Base-by-base conservation (phyloP, 305 asterid species). In the Solanum hybrid region DNA sequence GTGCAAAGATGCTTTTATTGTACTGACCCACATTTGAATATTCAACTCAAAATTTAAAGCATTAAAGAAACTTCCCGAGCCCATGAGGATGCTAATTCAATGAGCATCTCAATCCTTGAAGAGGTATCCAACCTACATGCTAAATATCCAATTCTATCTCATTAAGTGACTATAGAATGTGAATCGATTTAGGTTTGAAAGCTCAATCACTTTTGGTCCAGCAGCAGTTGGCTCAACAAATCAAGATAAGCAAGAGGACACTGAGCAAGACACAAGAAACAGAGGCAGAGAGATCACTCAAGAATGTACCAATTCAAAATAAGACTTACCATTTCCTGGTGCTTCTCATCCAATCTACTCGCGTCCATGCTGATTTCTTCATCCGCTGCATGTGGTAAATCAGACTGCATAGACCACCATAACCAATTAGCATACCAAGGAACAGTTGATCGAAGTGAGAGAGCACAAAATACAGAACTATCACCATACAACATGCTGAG, bases 301-400 rank as follows among this genome's bases (percentile, higher is more conserved):
- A 84, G 39, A 84, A 45, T 45, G 39, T 45, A 51, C 75, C 17
- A 10, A 84, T 29, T 84, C 88, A 57, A 68, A 29, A 31, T 45
- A 45, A 84, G 75, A 29, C 83, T 89, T 94, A 97, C 99, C 98
- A 93, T 94, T 93, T 96, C 96, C 90, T 92, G 95, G 93, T 95
- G 92, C 93, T 94, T 94, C 90, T 94, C 94, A 86, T 93, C 95
- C 92, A 96, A 90, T 89, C 89, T 92, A 92, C 91, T 89, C 88
- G 94, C 91, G 92, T 94, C 96, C 83, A 91, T 91, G 61, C 93
- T 91, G 87, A 96, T 91, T 86, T 93, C 98, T 93, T 93, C 98
- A 89, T 95, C 94, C 91, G 93, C 96, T 86, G 90, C 87, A 93
- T 94, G 97, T 90, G 92, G 91, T 88, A 94, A 91, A 91, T 91